Evolutionary conservation across 2,329 filamentous ascomycete genomes (phyloP), one percentile per base, ranked within the genome.

Genomic region (Aspergillus fumigatus): DNA sequence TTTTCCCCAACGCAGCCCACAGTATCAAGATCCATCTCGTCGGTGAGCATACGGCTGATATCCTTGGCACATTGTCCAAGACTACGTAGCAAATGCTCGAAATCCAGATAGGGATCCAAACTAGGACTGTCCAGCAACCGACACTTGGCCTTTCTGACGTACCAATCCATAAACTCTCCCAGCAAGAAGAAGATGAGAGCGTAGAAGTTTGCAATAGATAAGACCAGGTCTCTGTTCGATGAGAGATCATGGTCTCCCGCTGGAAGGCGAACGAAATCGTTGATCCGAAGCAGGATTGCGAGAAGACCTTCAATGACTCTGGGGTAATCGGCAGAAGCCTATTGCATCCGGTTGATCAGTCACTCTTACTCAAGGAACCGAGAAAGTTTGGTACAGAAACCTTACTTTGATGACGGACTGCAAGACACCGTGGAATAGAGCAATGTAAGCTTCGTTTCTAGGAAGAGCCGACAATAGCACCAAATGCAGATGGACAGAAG

Each of bases 101-200:
- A 70, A 35, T 72, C 66, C 43, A 63, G 58, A 56, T 74, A 71
- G 10, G 67, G 61, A 52, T 75, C 69, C 48, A 72, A 70, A 53
- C 65, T 69, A 41, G 70, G 69, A 51, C 71, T 73, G 29, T 68
- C 67, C 48, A 75, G 55, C 7, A 73, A 53, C 27, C 71, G 70
- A 50, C 73, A 74, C 11, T 63, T 71, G 11, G 67, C 68, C 55
- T 65, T 62, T 48, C 70, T 57, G 29, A 70, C 63, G 63, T 73
- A 74, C 67, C 71, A 74, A 55, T 73, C 68, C 65, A 75, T 74
- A 48, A 74, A 65, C 52, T 74, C 71, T 21, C 68, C 67, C 3
- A 75, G 59, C 25, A 73, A 68, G 55, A 75, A 69, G 38, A 74
- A 74, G 3, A 68, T 63, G 43, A 72, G 59, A 5, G 70, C 62